Base-by-base conservation (phyloP, 176 grass and related monocot species). In the Saccharum officinarum region DNA sequence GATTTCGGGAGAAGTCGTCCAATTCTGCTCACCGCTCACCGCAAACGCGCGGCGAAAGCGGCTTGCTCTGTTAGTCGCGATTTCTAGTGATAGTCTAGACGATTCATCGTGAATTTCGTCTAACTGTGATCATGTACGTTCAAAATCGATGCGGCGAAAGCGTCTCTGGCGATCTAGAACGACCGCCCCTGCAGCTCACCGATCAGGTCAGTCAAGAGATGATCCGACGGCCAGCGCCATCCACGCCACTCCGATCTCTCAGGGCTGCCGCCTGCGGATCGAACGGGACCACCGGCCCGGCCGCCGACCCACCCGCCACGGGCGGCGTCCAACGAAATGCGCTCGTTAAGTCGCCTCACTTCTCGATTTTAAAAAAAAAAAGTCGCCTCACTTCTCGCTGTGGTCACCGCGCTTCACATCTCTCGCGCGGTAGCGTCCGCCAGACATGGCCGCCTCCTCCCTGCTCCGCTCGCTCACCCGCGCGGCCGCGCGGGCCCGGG, bases 401-500 rank as follows among this genome's bases (percentile, higher is more conserved):
- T 63, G 25, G 55, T 34, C 41, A 31, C 55, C 88, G 12, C 83
- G 69, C 65, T 67, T 2, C 76, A 26, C 82, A 31, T 55, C 36
- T 34, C 46, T 49, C 46, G 23, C 65, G 10, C 41, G 71, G 3
- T 11, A 10, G n/a, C 59, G 59, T 0, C 26, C 63, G 70, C 6
- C 70, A 8, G 70, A 61, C 65, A 88, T 90, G 89, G 83, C 88
- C 37, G 83, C 82, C 15, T 39, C 86, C 66, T 28, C 86, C 10
- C 52, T 89, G 49, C 69, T 91, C 80, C 78, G 75, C 33, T 87
- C 81, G 25, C 74, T 90, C 47, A 61, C 83, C 39, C 77, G 74
- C 68, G 62, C 87, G 38, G 45, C 69, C 16, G 33, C 68, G 57
- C 61, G 62, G 31, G 7, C 15, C 0, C 77, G 9, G 8, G 76